Base-by-base conservation (phyloP, 2,329 filamentous ascomycete genomes). In the Cordyceps sp. region DNA sequence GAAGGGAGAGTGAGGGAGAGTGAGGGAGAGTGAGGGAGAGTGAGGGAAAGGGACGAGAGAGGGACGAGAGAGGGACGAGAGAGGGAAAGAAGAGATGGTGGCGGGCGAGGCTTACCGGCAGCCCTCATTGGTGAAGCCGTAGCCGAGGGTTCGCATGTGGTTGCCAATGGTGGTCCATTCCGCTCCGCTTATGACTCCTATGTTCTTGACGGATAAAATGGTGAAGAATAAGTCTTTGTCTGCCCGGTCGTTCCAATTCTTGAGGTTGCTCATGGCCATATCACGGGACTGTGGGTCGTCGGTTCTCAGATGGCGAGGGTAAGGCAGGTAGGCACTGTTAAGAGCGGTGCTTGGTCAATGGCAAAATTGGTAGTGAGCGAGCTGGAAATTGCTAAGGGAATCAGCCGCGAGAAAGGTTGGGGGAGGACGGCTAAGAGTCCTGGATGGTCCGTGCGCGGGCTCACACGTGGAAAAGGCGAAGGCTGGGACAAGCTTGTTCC, bases 211-310 rank as follows among this genome's bases (percentile, higher is more conserved):
- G 4, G 64, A 69, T 25, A 73, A 51, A 36, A 74, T 73, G 33
- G 68, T 71, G 44, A 73, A 73, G 55, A 73, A 73, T 29, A 74
- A 55, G 46, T 74, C 69, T 46, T 69, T 71, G 43, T 74, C 69
- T 37, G 69, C 69, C 36, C 66, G 59, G 42, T 73, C 68, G 44
- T 64, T 69, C 68, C 67, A 73, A 46, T 69, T 69, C 54, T 71
- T 73, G 50, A 58, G 68, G n/a, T n/a, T n/a, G 53, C 69, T 70
- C 45, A 53, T 60, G 43, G 39, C 39, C 41, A 38, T 31, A 8
- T 32, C 24, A 22, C 36, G 23, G 20, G 24, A 32, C 24, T n/a
- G n/a, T n/a, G n/a, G n/a, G n/a, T n/a, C n/a, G n/a, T n/a, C n/a
- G n/a, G n/a, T n/a, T n/a, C n/a, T n/a, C n/a, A n/a, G n/a, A n/a